phyloP scores from a whole-genome alignment of 257 asterid genomes.

The Cynanchum wilfordii region DNA sequence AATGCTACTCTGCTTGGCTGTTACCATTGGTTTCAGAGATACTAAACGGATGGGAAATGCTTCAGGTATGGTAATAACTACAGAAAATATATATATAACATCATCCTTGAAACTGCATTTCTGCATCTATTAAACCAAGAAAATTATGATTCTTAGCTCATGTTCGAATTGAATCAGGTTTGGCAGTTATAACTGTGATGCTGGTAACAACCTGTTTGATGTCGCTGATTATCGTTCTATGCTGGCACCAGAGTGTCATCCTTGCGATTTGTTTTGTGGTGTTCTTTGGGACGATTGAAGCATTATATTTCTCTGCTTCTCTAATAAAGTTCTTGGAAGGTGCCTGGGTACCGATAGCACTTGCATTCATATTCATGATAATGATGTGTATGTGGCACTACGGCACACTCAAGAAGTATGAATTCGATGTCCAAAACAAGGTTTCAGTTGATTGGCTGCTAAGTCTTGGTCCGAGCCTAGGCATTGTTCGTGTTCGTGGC shows the following conservation, averaged over 20 bases:
- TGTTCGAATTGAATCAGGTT: slow-evolving; percentile 38
- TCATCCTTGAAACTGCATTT: neutral
- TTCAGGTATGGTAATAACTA: slow-evolving; percentile 50
- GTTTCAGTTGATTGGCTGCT: slow-evolving; percentile 91
- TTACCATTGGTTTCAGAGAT: slow-evolving; percentile 86
- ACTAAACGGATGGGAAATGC: slow-evolving; percentile 84
- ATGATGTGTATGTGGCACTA: slow-evolving; percentile 90
- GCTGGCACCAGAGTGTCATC: slow-evolving; percentile 70
- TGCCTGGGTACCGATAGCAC: slow-evolving; percentile 88
- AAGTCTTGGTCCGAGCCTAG: slow-evolving; percentile 69
- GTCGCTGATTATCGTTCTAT: slow-evolving; percentile 80
- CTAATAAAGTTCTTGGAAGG: slow-evolving; percentile 80
- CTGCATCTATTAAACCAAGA: neutral
- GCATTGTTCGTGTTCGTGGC: slow-evolving; percentile 81
- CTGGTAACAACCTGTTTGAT: slow-evolving; percentile 91
- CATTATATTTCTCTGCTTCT: slow-evolving; percentile 76
- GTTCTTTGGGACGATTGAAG: slow-evolving; percentile 73
- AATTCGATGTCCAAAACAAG: slow-evolving; percentile 82
- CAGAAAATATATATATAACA: too few species aligned
- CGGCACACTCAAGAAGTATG: slow-evolving; percentile 73
- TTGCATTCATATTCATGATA: slow-evolving; percentile 58
- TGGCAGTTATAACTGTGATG: slow-evolving; percentile 95
- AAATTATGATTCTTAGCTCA: neutral
- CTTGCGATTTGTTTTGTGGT: slow-evolving; percentile 63
- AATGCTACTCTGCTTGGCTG: slow-evolving; percentile 81